Evolutionary conservation across 2,329 filamentous ascomycete genomes (phyloP), one percentile per base, ranked within the genome.

Genomic region (Fusarium sp.): DNA sequence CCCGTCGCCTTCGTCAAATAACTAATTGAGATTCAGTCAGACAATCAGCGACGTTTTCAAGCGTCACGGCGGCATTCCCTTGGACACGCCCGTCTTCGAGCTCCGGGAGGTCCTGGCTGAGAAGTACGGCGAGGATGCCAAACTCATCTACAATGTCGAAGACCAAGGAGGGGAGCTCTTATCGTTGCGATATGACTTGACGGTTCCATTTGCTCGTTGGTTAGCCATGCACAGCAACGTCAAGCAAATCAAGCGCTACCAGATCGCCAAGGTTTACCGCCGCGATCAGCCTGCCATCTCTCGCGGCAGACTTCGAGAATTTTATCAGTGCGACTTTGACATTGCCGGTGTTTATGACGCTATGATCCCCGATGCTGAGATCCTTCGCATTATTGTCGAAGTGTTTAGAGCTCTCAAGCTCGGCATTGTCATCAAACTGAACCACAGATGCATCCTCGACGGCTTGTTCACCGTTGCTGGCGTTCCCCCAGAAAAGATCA

Each of bases 1-100:
- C 48, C 31, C 15, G 0, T 18, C 10, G 0, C 7, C 7, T 35
- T 15, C 5, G 6, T 14, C 15, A 7, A 7, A 20, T 0, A 35
- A 7, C 22, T 51, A 51, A 51, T 35, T 10, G 5, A 24, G 7
- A 51, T 24, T 13, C 31, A 35, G 48, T 5, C 48, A 51, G 7
- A 51, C 48, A 51, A 51, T 20, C 48, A 35, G 15, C 31, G 22
- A 35, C 48, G 31, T 51, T 20, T 51, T 51, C 22, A 51, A 51
- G 31, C 48, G 48, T 35, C 48, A 51, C 2, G 48, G 48, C 7
- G 48, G 48, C 11, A n/a, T 51, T 51, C 48, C 48, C 17, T 51
- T 51, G 15, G 48, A 51, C 48, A 51, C 48, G 17, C 48, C 48
- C 11, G 48, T 51, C 31, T 35, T 51, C 48, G 48, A 51, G 48